Base-by-base conservation (phyloP, 2,329 filamentous ascomycete species). In the Aspergillus sp. region DNA sequence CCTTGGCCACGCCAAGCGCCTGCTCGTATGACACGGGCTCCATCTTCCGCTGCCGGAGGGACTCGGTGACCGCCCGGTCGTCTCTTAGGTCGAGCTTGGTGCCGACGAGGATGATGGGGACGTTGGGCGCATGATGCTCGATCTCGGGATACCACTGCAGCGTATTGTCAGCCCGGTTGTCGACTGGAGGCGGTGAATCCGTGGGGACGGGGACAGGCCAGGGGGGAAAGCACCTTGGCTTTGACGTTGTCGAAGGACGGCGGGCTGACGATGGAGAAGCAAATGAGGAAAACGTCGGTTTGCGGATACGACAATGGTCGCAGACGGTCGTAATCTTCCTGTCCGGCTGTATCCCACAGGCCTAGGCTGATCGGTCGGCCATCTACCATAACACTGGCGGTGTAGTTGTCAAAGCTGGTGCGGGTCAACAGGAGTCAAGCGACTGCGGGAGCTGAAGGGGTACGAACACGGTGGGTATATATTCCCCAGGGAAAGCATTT, bases 401-500 rank as follows among this genome's bases (percentile, higher is more conserved):
- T 94, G 71, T 96, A 96, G 70, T 98, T 98, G 61, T 96, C 89
- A 66, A 96, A 96, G 43, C 86, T 94, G 48, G 19, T 26, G 13
- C 39, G 31, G 28, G 46, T 44, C 35, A 48, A 48, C 32, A 37
- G 43, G 32, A 31, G 22, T 11, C 13, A 30, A 30, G 11, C n/a
- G 29, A 19, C 6, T 11, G 28, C 8, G 12, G 15, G 29, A 24
- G 19, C 29, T 13, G 34, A 25, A 49, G 15, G 33, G 44, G 43
- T 29, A 61, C 60, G 50, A 46, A 64, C 60, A 98, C 91, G 52
- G 91, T 98, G 48, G 91, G 91, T 52, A 98, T 96, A 67, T 98
- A 98, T 73, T 98, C 91, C 64, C 91, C 91, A n/a, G 91, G 91
- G 63, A 98, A 98, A 46, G 91, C 91, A 70, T 96, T 98, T 44